Percentiles rank a stretch among this genome's conserved stretches.
Conservation (phyloP, 176 grass and related monocot genomes). For the Carex myosuroides region DNA sequence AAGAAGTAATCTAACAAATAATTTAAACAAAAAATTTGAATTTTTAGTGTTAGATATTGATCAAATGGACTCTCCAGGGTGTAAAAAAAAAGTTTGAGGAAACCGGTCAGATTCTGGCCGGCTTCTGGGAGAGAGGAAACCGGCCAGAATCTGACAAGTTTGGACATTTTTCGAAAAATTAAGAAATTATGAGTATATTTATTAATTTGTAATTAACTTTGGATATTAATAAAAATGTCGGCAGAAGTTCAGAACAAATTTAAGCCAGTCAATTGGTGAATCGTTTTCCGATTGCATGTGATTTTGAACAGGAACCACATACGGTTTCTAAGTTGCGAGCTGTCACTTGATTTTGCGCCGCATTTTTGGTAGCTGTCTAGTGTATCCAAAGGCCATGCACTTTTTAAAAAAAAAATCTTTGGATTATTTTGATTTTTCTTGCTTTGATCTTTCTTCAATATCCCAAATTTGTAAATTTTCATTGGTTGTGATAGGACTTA, state of each 20-base stretch:
- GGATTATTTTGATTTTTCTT: background rate
- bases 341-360: background rate
- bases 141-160: too few relatives aligned
- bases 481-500: background rate
- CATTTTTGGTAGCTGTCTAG: slow-evolving; percentile 3
- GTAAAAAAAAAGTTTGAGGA: too few relatives aligned
- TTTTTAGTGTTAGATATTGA: too few relatives aligned
- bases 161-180: too few relatives aligned
- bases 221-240: too few relatives aligned
- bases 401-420: background rate
- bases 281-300: background rate
- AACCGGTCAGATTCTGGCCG: too few relatives aligned
- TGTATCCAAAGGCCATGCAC: slow-evolving; percentile 14
- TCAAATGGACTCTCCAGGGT: too few relatives aligned
- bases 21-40: too few relatives aligned
- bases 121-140: too few relatives aligned
- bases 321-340: background rate
- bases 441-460: background rate
- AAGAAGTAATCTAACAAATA: too few relatives aligned
- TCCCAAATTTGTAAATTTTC: background rate
- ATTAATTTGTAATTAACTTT: too few relatives aligned
- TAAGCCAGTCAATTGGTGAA: slow-evolving; percentile 5
- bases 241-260: background rate
- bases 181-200: too few relatives aligned
- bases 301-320: background rate